Conservation (phyloP, 306 rosid genomes). For the Biancaea sappan region DNA sequence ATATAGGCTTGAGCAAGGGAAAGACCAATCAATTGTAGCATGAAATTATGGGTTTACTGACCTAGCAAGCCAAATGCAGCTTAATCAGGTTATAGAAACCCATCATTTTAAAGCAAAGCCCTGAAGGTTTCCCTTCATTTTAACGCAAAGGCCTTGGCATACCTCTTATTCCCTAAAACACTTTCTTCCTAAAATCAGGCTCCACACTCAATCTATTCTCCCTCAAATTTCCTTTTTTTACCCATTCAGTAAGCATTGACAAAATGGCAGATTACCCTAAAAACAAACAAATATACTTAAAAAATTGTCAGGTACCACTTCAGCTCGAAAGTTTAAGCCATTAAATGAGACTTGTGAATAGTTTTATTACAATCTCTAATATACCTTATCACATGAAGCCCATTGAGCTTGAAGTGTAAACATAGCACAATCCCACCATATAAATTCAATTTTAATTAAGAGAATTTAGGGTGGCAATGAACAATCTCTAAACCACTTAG, state of each 20-base stretch:
- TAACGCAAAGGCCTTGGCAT: neutral
- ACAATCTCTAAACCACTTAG: too few species aligned
- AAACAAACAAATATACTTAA: neutral
- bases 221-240: too few species aligned
- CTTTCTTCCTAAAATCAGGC: neutral
- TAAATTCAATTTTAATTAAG: too few species aligned
- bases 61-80: neutral
- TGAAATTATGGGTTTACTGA: neutral
- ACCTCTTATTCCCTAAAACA: neutral
- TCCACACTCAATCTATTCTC: neutral
- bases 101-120: neutral
- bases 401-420: too few species aligned
- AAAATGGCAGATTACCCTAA: neutral
- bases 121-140: neutral
- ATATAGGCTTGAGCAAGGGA: neutral
- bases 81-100: neutral
- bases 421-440: too few species aligned
- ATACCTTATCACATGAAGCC: neutral
- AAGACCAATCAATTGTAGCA: neutral
- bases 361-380: too few species aligned
- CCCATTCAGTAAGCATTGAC: neutral
- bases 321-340: too few species aligned
- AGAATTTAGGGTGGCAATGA: too few species aligned
- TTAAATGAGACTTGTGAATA: too few species aligned
- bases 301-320: too few species aligned